Percentiles rank a stretch among this genome's conserved stretches.
phyloP scores from a whole-genome alignment of 2,329 filamentous ascomycete genomes.

The Neobulgaria alba region DNA sequence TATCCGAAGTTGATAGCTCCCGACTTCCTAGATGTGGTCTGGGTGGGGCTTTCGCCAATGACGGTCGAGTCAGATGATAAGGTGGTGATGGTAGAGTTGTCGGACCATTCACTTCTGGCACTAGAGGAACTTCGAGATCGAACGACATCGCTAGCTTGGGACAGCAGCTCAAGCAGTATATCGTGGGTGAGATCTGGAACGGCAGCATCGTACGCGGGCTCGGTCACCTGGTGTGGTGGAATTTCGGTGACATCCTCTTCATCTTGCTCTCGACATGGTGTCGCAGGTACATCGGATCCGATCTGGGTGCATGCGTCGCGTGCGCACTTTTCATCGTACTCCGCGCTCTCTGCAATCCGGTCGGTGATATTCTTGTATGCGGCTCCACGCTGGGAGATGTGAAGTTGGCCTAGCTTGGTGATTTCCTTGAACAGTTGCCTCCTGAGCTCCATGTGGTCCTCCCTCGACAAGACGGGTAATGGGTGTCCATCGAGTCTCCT shows the following conservation, averaged over 20 bases:
- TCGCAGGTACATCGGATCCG: neutral
- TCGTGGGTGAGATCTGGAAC: neutral
- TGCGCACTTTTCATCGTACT: neutral
- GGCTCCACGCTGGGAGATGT: neutral
- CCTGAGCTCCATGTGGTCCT: neutral
- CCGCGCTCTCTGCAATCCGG: neutral
- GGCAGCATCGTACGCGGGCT: neutral
- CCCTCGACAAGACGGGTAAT: neutral
- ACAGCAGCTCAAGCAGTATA: neutral
- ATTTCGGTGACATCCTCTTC: neutral
- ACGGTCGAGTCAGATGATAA: neutral
- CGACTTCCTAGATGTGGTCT: neutral
- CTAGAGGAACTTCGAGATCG: neutral
- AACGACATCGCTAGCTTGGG: neutral
- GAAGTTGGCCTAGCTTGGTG: neutral
- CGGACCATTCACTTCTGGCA: neutral
- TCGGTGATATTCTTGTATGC: neutral
- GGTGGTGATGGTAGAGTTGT: neutral
- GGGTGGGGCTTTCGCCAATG: neutral
- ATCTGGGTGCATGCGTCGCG: neutral
- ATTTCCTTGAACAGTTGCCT: slow-evolving; percentile 1
- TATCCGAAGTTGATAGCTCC: neutral
- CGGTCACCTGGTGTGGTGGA: neutral
- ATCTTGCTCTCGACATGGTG: neutral
- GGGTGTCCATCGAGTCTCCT: neutral